phyloP scores from a whole-genome alignment of 345 rosid species.

The Luvunga scandens region DNA sequence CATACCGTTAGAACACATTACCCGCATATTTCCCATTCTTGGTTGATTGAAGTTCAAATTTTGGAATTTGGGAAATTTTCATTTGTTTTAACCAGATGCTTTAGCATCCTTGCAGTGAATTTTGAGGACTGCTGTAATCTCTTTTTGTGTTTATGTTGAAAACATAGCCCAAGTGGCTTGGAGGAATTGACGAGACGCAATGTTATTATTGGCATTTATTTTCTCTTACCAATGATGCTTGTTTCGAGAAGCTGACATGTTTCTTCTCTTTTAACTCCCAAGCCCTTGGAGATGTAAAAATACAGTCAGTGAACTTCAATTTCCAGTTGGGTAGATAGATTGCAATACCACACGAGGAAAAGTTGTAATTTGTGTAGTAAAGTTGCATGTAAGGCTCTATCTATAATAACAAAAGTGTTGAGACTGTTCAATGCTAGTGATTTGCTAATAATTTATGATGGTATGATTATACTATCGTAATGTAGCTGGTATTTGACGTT shows the following conservation, averaged over 20 bases:
- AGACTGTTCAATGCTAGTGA: no score
- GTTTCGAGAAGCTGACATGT: not conserved
- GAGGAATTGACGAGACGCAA: not conserved
- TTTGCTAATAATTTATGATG: no score
- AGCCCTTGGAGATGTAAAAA: not conserved
- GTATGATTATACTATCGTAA: no score
- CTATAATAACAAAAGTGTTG: no score
- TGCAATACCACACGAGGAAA: not conserved
- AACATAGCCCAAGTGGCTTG: not conserved
- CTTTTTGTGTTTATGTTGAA: not conserved
- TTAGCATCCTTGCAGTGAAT: not conserved
- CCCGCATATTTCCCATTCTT: constrained; percentile 92
- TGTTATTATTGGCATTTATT: not conserved
- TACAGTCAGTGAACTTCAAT: not conserved
- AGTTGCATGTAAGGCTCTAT: no score
- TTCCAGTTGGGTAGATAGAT: not conserved
- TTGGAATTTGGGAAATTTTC: not conserved
- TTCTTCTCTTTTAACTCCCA: not conserved
- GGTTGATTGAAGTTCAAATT: constrained; percentile 34
- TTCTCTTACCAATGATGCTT: not conserved
- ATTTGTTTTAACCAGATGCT: not conserved
- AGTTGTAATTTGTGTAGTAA: not conserved
- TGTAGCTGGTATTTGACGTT: no score
- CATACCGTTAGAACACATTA: constrained; percentile 77
- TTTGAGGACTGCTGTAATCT: not conserved